Evolutionary conservation across 2,329 filamentous ascomycete genomes (phyloP).

Genomic region (Talaromyces islandicus): DNA sequence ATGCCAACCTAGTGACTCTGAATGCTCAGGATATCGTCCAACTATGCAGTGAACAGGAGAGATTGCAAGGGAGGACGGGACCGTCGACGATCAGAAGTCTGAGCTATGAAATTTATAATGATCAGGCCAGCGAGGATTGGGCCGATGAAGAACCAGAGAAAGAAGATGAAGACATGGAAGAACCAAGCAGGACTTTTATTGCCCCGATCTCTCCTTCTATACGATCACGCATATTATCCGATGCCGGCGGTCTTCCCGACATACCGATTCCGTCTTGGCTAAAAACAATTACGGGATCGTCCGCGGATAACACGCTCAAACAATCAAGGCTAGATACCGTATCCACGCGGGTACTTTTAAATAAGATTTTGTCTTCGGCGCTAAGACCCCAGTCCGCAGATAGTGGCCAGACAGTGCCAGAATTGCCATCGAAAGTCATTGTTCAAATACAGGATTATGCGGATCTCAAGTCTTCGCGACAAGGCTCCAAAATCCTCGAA

Average conservation of each 20-base stretch:
- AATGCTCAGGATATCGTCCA: slow-evolving; percentile 43
- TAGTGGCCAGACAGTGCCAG: slow-evolving; percentile 16
- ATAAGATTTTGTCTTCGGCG: neutral
- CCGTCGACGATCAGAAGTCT: slow-evolving; percentile 37
- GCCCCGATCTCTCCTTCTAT: neutral
- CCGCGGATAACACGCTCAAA: slow-evolving; percentile 16
- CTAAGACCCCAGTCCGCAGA: neutral
- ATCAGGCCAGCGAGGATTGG: neutral
- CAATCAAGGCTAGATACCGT: neutral
- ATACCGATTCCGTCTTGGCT: slow-evolving; percentile 27
- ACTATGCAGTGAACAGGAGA: slow-evolving; percentile 37
- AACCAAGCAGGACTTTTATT: slow-evolving; percentile 13
- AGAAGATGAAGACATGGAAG: slow-evolving; percentile 39
- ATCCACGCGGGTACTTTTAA: neutral
- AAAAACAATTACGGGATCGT: slow-evolving; percentile 23
- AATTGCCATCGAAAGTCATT: slow-evolving; percentile 48
- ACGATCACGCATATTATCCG: slow-evolving; percentile 5
- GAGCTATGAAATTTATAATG: slow-evolving; percentile 50
- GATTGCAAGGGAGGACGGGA: slow-evolving; percentile 25
- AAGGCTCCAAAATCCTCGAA: slow-evolving; percentile 63
- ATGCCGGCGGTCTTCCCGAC: slow-evolving; percentile 17
- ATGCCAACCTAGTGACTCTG: slow-evolving; percentile 36
- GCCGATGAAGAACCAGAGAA: slow-evolving; percentile 42
- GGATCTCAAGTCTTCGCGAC: slow-evolving; percentile 63
- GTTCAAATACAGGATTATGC: slow-evolving; percentile 76